Conservation (phyloP, 2,329 filamentous ascomycete genomes). For the Trichoderma sp. region DNA sequence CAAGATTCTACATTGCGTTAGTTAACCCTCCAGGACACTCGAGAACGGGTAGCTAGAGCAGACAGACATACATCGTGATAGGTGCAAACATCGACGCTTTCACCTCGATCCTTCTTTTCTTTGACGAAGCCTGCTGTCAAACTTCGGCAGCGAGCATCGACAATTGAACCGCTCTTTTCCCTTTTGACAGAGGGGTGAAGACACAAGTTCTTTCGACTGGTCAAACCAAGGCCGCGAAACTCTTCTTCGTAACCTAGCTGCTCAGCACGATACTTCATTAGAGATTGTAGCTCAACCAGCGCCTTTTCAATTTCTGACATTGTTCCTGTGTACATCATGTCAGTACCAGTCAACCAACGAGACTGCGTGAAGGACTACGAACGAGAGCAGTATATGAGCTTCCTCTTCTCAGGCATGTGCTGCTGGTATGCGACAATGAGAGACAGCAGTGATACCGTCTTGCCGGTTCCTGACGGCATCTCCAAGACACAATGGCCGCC, state of each 20-base stretch:
- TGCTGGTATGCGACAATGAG: conserved; percentile 97
- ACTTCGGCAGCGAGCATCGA: conserved; percentile 93
- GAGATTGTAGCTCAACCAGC: conserved; percentile 78
- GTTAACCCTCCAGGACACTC: background rate
- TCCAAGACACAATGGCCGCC: conserved; percentile 95
- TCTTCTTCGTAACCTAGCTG: conserved; percentile 90
- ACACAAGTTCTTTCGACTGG: conserved; percentile 95
- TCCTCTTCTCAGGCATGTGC: conserved; percentile 86
- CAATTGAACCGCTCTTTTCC: conserved; percentile 90
- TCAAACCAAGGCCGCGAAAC: conserved; percentile 86
- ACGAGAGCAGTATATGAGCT: conserved; percentile 98
- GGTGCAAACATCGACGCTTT: conserved; percentile 89
- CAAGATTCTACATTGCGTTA: conserved; percentile 64
- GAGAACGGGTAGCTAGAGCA: background rate
- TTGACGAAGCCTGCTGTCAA: conserved; percentile 95
- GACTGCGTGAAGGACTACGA: conserved; percentile 1
- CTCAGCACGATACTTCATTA: conserved; percentile 93
- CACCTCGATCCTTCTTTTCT: conserved; percentile 93
- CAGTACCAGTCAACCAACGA: background rate
- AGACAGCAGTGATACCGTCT: conserved; percentile 91
- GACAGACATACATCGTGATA: conserved; percentile 75
- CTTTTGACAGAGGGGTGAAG: conserved; percentile 93
- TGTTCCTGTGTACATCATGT: conserved; percentile 52
- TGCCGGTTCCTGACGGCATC: conserved; percentile 98
- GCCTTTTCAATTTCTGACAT: conserved; percentile 99